These are phyloP conservation scores for Leishmania braziliensis DNA, from an alignment of 208 protist species.

Conservation along the genomic window DNA sequence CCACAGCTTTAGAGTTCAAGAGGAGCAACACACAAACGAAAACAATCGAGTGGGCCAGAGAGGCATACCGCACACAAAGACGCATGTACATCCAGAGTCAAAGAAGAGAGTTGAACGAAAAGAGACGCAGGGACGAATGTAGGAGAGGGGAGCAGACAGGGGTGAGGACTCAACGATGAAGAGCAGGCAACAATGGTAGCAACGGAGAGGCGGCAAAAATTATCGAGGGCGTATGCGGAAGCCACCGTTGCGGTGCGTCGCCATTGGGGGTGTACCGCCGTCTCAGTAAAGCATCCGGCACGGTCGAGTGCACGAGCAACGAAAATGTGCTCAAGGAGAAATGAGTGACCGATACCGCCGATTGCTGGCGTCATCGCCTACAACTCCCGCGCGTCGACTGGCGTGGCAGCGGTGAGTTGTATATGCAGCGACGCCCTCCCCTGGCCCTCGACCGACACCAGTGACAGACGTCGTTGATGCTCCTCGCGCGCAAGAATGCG, in stretches of 20 bases:
- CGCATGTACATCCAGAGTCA: background rate
- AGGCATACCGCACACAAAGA: background rate
- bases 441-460: background rate
- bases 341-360: background rate
- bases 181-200: no score
- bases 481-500: conserved; percentile 26
- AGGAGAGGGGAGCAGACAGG: background rate
- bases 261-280: no score
- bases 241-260: no score
- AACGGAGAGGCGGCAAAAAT: background rate
- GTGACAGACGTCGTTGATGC: background rate
- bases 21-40: background rate
- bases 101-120: background rate
- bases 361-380: background rate
- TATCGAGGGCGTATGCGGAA: no score
- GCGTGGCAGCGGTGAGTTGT: background rate
- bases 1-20: background rate
- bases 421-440: background rate
- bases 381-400: background rate
- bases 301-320: no score
- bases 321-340: background rate
- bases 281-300: no score
- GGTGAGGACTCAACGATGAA: no score
- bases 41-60: background rate
- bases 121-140: background rate